Evolutionary conservation across 2,329 filamentous ascomycete genomes (phyloP).

Genomic region (Epichloe glyceriae): DNA sequence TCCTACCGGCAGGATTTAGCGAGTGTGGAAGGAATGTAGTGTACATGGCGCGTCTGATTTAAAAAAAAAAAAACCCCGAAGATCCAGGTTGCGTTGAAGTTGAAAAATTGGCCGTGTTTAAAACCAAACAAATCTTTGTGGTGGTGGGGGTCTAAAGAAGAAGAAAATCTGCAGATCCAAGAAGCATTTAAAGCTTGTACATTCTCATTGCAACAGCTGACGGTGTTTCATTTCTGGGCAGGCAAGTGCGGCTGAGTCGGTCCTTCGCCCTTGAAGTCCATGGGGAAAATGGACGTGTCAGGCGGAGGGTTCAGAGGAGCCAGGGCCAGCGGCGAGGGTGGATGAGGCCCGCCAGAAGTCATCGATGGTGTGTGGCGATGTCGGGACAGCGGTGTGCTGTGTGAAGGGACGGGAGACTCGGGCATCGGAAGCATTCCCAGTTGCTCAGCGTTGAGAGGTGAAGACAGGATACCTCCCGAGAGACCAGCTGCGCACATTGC

Average conservation of each 20-base stretch:
- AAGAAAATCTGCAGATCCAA: slow-evolving; percentile 10
- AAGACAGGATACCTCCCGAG: slow-evolving; percentile 27
- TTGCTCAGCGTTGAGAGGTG: slow-evolving; percentile 30
- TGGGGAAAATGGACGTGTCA: not conserved
- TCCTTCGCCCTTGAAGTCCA: slow-evolving; percentile 20
- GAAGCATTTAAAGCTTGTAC: slow-evolving; percentile 11
- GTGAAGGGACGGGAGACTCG: slow-evolving; percentile 29
- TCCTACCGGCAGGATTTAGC: slow-evolving; percentile 12
- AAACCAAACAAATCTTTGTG: no score
- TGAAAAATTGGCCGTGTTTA: no score
- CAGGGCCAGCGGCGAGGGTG: slow-evolving; percentile 22
- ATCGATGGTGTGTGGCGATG: slow-evolving; percentile 25
- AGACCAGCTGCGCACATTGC: slow-evolving; percentile 23
- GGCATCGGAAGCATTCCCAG: slow-evolving; percentile 31
- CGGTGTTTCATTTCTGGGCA: not conserved
- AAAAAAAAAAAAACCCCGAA: not conserved
- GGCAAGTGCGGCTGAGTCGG: not conserved
- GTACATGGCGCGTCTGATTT: slow-evolving; percentile 24
- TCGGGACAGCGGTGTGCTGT: slow-evolving; percentile 19
- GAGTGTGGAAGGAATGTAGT: slow-evolving; percentile 24
- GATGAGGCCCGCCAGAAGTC: slow-evolving; percentile 20
- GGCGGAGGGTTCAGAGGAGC: slow-evolving; percentile 15
- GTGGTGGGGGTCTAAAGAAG: not conserved
- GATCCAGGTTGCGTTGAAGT: no score
- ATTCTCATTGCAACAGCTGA: slow-evolving; percentile 10